These are phyloP conservation scores for Xylogone sp. DNA, from an alignment of 2,329 filamentous ascomycete species.

Conservation along the genomic window DNA sequence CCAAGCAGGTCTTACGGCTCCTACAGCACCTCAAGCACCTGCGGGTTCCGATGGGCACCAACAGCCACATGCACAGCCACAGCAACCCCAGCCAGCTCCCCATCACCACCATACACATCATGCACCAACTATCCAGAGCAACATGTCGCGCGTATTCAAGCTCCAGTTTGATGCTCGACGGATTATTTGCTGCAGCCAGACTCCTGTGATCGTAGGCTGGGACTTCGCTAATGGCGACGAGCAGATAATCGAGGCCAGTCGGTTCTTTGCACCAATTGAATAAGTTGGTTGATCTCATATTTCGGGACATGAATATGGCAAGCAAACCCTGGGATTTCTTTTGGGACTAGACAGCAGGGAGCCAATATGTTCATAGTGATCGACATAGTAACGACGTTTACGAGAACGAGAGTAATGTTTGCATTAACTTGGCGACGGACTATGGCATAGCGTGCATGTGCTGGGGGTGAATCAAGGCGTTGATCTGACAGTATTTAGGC, in stretches of 20 bases:
- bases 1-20: background rate
- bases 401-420: too few species aligned
- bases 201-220: constrained; percentile 91
- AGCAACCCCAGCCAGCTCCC: constrained; percentile 2
- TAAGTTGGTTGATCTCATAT: too few species aligned
- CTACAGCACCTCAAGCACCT: background rate
- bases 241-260: constrained; percentile 72
- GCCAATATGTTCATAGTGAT: too few species aligned
- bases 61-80: constrained; percentile 1
- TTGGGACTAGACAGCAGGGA: too few species aligned
- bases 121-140: constrained; percentile 15
- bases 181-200: constrained; percentile 93
- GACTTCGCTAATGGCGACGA: constrained; percentile 89
- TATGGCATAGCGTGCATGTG: too few species aligned
- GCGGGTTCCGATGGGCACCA: background rate
- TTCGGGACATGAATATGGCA: too few species aligned
- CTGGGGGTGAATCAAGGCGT: too few species aligned
- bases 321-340: too few species aligned
- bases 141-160: constrained; percentile 76
- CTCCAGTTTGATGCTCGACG: constrained; percentile 91
- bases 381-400: too few species aligned
- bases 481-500: too few species aligned
- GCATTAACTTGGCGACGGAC: too few species aligned
- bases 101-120: constrained; percentile 18
- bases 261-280: constrained; percentile 69